A percentile compares a stretch with the other conserved stretches of the same genome.
Evolutionary conservation across 768 basidiomycete species (phyloP).

Genomic region (button mushroom (Agaricus bisporus)): DNA sequence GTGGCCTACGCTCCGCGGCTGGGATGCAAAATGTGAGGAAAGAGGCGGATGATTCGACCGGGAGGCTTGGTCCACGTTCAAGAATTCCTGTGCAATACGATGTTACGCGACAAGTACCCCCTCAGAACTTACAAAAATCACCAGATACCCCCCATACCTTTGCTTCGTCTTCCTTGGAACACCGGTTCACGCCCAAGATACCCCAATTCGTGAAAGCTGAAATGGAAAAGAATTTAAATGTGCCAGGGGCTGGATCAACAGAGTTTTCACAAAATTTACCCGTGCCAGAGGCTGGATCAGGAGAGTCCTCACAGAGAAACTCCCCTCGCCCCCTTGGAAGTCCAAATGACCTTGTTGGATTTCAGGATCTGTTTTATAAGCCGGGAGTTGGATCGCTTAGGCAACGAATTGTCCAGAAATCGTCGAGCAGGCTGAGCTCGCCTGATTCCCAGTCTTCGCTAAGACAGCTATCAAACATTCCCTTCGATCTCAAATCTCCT

Average conservation of each 20-base stretch:
- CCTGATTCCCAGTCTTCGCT: constrained; percentile 17
- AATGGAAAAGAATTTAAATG: background rate
- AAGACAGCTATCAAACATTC: constrained; percentile 20
- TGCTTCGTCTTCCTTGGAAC: constrained; percentile 15
- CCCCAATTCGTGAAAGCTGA: constrained; percentile 3
- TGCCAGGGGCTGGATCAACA: too few species aligned
- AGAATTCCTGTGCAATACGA: constrained; percentile 29
- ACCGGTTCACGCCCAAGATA: constrained; percentile 6
- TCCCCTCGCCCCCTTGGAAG: constrained; percentile 51
- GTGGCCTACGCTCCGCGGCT: constrained; percentile 35
- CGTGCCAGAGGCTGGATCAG: too few species aligned
- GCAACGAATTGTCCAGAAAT: constrained; percentile 5
- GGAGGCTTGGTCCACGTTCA: constrained; percentile 1
- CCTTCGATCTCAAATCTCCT: constrained; percentile 29
- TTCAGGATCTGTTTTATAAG: constrained; percentile 68
- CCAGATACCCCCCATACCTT: constrained; percentile 15
- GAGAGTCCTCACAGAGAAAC: constrained; percentile 27
- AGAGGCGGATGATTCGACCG: constrained; percentile 1
- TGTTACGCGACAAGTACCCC: constrained; percentile 21
- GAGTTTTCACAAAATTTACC: constrained; percentile 3
- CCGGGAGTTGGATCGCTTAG: constrained; percentile 24
- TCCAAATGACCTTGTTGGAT: constrained; percentile 65
- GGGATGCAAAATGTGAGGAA: constrained; percentile 7
- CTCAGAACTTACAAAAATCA: constrained; percentile 9
- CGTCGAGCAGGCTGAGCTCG: constrained; percentile 1